A percentile compares a stretch with the other conserved stretches of the same genome.
Conservation (phyloP, 2,329 filamentous ascomycete genomes). For the Escovopsis weberi region DNA sequence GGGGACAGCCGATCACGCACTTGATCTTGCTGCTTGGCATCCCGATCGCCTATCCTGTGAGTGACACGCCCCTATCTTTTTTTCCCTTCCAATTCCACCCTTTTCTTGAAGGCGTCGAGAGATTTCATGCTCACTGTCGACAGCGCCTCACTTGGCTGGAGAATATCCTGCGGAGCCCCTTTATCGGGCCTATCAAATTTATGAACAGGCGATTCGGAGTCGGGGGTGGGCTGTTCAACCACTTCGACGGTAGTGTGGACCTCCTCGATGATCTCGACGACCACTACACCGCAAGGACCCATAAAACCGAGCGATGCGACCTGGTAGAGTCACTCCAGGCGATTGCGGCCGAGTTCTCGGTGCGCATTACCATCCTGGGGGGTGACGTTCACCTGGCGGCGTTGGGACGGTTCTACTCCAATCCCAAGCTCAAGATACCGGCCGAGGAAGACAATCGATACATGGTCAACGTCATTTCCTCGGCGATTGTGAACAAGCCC, state of each 20-base stretch:
- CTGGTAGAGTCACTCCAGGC: conserved; percentile 72
- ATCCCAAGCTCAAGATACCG: conserved; percentile 61
- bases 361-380: conserved; percentile 81
- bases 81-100: conserved; percentile 13
- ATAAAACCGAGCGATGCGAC: conserved; percentile 74
- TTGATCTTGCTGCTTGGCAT: conserved; percentile 79
- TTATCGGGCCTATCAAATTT: conserved; percentile 81
- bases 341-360: conserved; percentile 71
- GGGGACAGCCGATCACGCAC: conserved; percentile 70
- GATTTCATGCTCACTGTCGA: too few relatives aligned
- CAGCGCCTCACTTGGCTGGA: conserved; percentile 89
- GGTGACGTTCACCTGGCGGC: conserved; percentile 91
- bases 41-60: conserved; percentile 66
- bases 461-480: conserved; percentile 89
- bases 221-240: conserved; percentile 75
- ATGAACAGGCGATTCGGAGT: conserved; percentile 83
- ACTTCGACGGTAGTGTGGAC: conserved; percentile 88
- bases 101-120: too few relatives aligned
- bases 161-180: conserved; percentile 72
- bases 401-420: conserved; percentile 87
- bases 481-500: conserved; percentile 90
- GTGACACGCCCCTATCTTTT: conserved; percentile 16
- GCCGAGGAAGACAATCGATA: conserved; percentile 79
- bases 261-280: conserved; percentile 88
- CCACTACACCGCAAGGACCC: conserved; percentile 84